Evolutionary conservation across 805 yeast genomes (phyloP).

Genomic region (Yamadazyma paraphyllophila): DNA sequence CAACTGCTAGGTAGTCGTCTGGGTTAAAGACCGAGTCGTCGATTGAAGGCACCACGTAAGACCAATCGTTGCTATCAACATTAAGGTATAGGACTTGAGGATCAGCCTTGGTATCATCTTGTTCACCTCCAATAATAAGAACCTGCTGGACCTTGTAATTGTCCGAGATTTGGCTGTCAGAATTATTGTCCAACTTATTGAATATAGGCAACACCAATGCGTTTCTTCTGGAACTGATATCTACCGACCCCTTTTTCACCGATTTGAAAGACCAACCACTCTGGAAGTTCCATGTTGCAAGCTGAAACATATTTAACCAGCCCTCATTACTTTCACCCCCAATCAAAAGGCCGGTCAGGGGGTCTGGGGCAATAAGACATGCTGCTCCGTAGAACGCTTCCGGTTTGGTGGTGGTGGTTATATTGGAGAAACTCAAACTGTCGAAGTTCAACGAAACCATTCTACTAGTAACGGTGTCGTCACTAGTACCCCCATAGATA

Average conservation of each 20-base stretch:
- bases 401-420: conserved; percentile 52
- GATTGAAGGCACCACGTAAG: conserved; percentile 3
- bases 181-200: conserved; percentile 20
- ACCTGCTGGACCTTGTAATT: conserved; percentile 39
- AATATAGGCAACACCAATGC: conserved; percentile 59
- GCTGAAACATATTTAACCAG: conserved; percentile 71
- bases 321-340: conserved; percentile 66
- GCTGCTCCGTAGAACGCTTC: conserved; percentile 55
- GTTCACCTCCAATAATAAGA: conserved; percentile 61
- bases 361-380: conserved; percentile 41
- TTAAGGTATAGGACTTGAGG: conserved; percentile 6
- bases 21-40: conserved; percentile 3
- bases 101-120: conserved; percentile 12
- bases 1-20: conserved; percentile 12
- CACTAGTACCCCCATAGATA: conserved; percentile 50
- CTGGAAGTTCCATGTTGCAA: conserved; percentile 68
- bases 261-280: conserved; percentile 63
- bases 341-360: conserved; percentile 50
- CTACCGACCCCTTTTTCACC: conserved; percentile 23
- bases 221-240: conserved; percentile 51
- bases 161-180: conserved; percentile 22
- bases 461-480: conserved; percentile 33
- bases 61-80: conserved; percentile 11
- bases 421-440: conserved; percentile 31
- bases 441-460: conserved; percentile 44